phyloP scores from a whole-genome alignment of 257 asterid genomes.

The Nicotiana sylvestris region DNA sequence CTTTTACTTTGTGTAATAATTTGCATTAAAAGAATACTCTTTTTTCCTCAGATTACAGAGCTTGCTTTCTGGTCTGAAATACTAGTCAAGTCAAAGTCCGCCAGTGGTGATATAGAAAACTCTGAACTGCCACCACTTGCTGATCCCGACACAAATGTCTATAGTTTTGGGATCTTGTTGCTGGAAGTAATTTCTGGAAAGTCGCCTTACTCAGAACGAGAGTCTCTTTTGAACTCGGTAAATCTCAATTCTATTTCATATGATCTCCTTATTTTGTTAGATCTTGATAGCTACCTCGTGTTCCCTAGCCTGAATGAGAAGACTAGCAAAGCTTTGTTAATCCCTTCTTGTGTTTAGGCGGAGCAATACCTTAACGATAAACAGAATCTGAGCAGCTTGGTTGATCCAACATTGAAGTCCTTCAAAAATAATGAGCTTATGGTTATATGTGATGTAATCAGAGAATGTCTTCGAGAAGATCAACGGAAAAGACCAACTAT shows the following conservation, averaged over 20 bases:
- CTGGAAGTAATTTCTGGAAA: conserved; percentile 12
- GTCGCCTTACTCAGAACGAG: conserved; percentile 3
- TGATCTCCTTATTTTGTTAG: not conserved
- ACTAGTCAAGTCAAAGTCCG: not conserved
- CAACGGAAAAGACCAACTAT: conserved; percentile 5
- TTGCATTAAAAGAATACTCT: not conserved
- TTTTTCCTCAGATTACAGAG: not conserved
- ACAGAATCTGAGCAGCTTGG: not conserved
- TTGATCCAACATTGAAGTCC: conserved; percentile 7
- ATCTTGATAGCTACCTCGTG: not conserved
- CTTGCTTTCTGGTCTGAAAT: conserved; percentile 11
- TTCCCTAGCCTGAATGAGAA: too few species aligned
- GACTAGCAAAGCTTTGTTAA: not conserved
- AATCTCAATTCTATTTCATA: not conserved
- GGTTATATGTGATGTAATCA: not conserved
- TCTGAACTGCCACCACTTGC: not conserved
- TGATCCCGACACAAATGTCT: conserved; percentile 6
- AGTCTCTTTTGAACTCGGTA: conserved; percentile 6
- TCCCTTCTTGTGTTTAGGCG: conserved; percentile 1
- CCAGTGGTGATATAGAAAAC: not conserved
- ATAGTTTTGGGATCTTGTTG: conserved; percentile 10
- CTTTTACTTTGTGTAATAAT: not conserved
- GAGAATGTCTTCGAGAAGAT: not conserved
- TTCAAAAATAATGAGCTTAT: conserved; percentile 5
- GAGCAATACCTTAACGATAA: not conserved